A percentile compares a stretch with the other conserved stretches of the same genome.
phyloP scores from a whole-genome alignment of 805 yeast genomes.

The Lipomyces orientalis region DNA sequence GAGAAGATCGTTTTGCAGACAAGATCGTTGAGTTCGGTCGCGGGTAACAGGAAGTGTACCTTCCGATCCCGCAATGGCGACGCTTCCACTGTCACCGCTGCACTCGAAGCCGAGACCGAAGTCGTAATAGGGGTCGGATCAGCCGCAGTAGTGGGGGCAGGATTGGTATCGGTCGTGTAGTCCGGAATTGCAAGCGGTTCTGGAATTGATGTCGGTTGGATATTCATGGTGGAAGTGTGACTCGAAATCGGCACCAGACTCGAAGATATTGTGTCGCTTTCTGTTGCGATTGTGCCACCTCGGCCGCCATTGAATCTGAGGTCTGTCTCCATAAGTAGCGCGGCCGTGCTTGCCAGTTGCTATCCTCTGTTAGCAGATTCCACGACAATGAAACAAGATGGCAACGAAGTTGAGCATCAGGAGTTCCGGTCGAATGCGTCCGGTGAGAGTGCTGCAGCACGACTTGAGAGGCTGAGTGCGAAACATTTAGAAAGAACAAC shows the following conservation, averaged over 20 bases:
- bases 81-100: background rate
- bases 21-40: conserved; percentile 34
- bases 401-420: too few relatives aligned
- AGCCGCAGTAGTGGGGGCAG: too few relatives aligned
- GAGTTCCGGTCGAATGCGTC: too few relatives aligned
- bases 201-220: too few relatives aligned
- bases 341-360: conserved; percentile 11
- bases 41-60: conserved; percentile 35
- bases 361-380: background rate
- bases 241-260: background rate
- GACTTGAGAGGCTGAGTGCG: background rate
- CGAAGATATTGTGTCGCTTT: conserved; percentile 3
- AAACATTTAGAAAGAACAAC: background rate
- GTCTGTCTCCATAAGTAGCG: conserved; percentile 20
- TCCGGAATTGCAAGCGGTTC: too few relatives aligned
- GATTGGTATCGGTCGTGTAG: too few relatives aligned
- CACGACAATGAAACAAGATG: too few relatives aligned
- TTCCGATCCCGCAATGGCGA: conserved; percentile 19
- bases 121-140: too few relatives aligned
- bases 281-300: conserved; percentile 5
- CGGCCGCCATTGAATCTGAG: conserved; percentile 16
- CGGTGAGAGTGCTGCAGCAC: background rate
- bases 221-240: too few relatives aligned
- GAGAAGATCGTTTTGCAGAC: conserved; percentile 36
- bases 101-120: background rate